Conservation (phyloP, 768 basidiomycete species). For the Hirschioporus abietinus region DNA sequence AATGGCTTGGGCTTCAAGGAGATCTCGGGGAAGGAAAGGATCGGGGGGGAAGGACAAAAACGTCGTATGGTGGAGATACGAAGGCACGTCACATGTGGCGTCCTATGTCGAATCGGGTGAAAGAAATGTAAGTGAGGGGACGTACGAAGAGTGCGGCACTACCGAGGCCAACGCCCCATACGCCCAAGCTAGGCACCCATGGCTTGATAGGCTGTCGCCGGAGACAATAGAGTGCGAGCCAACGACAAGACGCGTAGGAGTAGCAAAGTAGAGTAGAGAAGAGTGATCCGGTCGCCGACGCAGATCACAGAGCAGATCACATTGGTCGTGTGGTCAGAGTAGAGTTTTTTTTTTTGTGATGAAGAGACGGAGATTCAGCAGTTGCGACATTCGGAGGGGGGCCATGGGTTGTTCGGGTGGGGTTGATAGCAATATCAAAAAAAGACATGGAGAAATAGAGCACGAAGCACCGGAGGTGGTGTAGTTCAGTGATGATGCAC, state of each 20-base stretch:
- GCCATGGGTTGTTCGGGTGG: neutral
- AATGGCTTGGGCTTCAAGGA: neutral
- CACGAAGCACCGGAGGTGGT: neutral
- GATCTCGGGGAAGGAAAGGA: neutral
- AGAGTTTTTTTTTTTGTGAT: neutral
- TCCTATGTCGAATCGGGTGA: neutral
- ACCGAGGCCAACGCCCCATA: slow-evolving; percentile 73
- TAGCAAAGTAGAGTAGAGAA: neutral
- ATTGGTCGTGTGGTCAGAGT: neutral
- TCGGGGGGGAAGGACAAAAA: neutral
- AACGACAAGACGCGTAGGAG: neutral
- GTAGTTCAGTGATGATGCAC: neutral
- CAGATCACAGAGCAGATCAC: neutral
- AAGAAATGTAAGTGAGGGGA: slow-evolving; percentile 11
- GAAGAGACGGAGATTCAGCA: neutral
- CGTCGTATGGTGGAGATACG: neutral
- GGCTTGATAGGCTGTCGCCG: slow-evolving; percentile 22
- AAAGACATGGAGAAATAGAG: neutral
- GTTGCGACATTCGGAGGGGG: neutral
- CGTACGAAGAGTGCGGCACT: slow-evolving; percentile 63
- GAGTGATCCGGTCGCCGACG: neutral
- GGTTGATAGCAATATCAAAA: slow-evolving; percentile 5
- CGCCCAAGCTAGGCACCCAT: slow-evolving; percentile 55
- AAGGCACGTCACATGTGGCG: neutral
- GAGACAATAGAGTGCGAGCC: neutral